Base-by-base conservation (phyloP, 108 stramenopile species). In the Cyclostephanos tholiformis region DNA sequence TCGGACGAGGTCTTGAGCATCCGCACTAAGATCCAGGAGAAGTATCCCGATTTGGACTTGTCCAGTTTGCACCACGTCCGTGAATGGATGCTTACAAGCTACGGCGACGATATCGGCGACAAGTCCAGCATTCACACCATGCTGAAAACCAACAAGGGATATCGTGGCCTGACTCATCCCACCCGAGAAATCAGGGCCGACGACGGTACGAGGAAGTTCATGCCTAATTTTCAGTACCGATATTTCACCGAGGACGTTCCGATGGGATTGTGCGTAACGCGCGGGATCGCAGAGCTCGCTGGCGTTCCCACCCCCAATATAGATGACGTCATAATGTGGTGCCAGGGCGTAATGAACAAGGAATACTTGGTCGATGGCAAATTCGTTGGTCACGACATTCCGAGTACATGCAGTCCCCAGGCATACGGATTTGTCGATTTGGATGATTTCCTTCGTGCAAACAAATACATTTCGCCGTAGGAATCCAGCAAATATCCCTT, bases 221-320 rank as follows among this genome's bases (percentile, higher is more conserved):
- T 85, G 75, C 87, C 87, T 38, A 81, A 87, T 67, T 85, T 87
- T 56, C 70, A 69, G 20, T 84, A 84, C 63, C 82, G 87, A 1
- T 87, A 87, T 79, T 87, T 79, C 64, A 76, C 84, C 23, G 87
- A 87, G 57, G 87, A 87, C 63, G 52, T 87, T 19, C 87, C 87
- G 17, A 75, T 70, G 66, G 87, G 87, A n/a, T 59, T 87, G 69
- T 29, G 83, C 32, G 87, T 87, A 12, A 84, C 84, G 6, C 50
- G 77, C 13, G 87, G 87, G 1, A 84, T 87, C 70, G 87, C 87
- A 35, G 84, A 83, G 55, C 64, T 87, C 20, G 84, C 81, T 12
- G 82, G 82, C 12, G 87, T 87, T 0, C 61, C 79, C 25, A 87
- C 87, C 20, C 84, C 84, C 17, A 39, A 84, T 44, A 85, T 87